These are phyloP conservation scores for Erodium texanum DNA, from an alignment of 441 rosid genomes.

Conservation along the genomic window DNA sequence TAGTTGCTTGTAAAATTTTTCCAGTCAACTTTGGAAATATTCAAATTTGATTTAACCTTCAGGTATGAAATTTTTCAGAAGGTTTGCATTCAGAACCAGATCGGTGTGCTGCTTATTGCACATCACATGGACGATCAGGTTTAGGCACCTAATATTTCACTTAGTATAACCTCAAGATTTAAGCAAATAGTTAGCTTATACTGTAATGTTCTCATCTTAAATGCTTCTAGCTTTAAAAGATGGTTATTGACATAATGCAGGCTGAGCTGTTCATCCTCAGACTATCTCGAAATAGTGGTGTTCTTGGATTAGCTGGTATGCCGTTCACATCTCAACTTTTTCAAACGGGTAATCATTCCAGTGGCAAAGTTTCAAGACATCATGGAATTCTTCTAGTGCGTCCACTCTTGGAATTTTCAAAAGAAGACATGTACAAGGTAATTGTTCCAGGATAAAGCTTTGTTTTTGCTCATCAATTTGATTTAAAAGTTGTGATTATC, in stretches of 20 bases:
- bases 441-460: constrained; percentile 6
- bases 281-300: constrained; percentile 82
- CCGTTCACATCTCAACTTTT: constrained; percentile 68
- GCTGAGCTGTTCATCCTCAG: constrained; percentile 82
- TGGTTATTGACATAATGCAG: constrained; percentile 37
- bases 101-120: constrained; percentile 68
- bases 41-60: constrained; percentile 20
- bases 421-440: constrained; percentile 83
- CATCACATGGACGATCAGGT: constrained; percentile 99
- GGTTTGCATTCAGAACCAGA: constrained; percentile 46
- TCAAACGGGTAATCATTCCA: constrained; percentile 27
- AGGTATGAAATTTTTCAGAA: constrained; percentile 68
- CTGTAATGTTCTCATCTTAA: constrained; percentile 4
- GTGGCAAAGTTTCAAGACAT: constrained; percentile 26
- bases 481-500: not conserved
- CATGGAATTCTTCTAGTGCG: constrained; percentile 65
- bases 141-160: constrained; percentile 8
- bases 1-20: constrained; percentile 6
- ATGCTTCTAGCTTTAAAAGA: not conserved
- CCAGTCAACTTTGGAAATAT: constrained; percentile 8
- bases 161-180: not conserved
- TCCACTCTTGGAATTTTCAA: constrained; percentile 64
- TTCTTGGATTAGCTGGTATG: constrained; percentile 94
- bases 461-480: not conserved
- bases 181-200: constrained; percentile 1